A percentile compares a stretch with the other conserved stretches of the same genome.
Conservation (phyloP, 1,139 yeast genomes). For the Lipomyces yarrowii region DNA sequence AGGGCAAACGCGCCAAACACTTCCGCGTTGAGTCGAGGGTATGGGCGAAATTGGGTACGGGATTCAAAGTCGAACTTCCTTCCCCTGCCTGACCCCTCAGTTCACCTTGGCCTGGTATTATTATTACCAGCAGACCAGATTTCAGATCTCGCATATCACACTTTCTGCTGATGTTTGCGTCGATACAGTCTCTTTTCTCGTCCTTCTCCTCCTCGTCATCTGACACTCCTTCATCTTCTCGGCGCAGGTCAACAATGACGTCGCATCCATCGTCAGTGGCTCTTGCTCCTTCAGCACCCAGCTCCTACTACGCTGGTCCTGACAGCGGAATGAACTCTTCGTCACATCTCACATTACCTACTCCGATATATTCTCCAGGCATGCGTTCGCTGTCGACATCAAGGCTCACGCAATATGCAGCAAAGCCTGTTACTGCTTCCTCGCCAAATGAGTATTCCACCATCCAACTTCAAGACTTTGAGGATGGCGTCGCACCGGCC, state of each 20-base stretch:
- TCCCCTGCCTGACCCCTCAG: background rate
- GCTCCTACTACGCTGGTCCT: slow-evolving; percentile 15
- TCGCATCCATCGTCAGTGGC: slow-evolving; percentile 1
- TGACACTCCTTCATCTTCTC: background rate
- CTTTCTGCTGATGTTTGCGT: slow-evolving; percentile 1
- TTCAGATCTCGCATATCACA: background rate
- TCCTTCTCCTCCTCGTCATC: background rate
- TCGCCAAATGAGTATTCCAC: slow-evolving; percentile 13
- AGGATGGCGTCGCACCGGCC: slow-evolving; percentile 60
- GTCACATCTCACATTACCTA: slow-evolving; percentile 11
- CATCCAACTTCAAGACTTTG: slow-evolving; percentile 55
- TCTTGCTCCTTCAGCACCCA: slow-evolving; percentile 10
- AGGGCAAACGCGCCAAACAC: background rate
- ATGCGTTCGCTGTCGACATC: slow-evolving; percentile 28
- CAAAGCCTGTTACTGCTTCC: slow-evolving; percentile 3
- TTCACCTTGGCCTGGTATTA: background rate
- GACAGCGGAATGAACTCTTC: slow-evolving; percentile 6
- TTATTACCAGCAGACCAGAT: background rate
- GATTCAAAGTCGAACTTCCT: background rate
- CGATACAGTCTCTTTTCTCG: slow-evolving; percentile 8
- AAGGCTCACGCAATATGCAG: slow-evolving; percentile 8
- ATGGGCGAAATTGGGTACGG: background rate
- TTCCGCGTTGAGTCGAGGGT: background rate
- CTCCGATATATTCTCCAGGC: slow-evolving; percentile 28
- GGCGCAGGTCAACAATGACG: background rate